These are phyloP conservation scores for Cladosporium sp. DNA, from an alignment of 2,329 filamentous ascomycete genomes.

Conservation along the genomic window DNA sequence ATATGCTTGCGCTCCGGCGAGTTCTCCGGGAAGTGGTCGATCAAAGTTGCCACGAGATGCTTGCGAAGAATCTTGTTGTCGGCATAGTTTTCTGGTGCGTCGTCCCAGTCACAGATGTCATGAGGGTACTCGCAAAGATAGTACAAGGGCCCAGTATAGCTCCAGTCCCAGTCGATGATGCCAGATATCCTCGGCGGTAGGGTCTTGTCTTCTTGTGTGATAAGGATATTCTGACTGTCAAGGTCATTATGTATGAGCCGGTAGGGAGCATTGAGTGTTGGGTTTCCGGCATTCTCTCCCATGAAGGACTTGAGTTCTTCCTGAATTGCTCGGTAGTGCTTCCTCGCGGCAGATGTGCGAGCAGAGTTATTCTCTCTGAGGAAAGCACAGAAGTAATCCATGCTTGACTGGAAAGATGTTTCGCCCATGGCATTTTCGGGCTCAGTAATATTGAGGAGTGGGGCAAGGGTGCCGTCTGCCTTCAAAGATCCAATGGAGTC, in stretches of 20 bases:
- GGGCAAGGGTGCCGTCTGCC: conserved; percentile 17
- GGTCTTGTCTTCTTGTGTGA: neutral
- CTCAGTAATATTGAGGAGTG: neutral
- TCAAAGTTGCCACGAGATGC: conserved; percentile 17
- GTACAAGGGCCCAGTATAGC: conserved; percentile 20
- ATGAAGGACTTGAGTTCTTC: neutral
- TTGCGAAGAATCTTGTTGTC: conserved; percentile 23
- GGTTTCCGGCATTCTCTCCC: neutral
- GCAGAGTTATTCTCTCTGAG: neutral
- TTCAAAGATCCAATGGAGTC: conserved; percentile 20
- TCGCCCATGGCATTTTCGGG: neutral
- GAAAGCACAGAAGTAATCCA: neutral
- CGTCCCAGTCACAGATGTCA: conserved; percentile 19
- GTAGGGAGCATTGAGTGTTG: conserved; percentile 16
- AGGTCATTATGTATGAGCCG: conserved; percentile 23
- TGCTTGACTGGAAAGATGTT: neutral
- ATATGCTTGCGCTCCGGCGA: conserved; percentile 15
- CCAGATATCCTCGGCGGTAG: conserved; percentile 7
- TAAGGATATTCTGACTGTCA: conserved; percentile 21
- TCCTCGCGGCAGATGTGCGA: neutral
- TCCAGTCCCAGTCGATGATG: conserved; percentile 27
- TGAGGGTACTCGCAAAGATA: conserved; percentile 22
- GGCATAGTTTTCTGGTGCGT: neutral
- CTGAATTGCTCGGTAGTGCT: neutral
- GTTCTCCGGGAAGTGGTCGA: neutral